Percentiles rank a stretch among this genome's conserved stretches.
Conservation (phyloP, 1,284 basidiomycete species). For the Leccinum fallax region DNA sequence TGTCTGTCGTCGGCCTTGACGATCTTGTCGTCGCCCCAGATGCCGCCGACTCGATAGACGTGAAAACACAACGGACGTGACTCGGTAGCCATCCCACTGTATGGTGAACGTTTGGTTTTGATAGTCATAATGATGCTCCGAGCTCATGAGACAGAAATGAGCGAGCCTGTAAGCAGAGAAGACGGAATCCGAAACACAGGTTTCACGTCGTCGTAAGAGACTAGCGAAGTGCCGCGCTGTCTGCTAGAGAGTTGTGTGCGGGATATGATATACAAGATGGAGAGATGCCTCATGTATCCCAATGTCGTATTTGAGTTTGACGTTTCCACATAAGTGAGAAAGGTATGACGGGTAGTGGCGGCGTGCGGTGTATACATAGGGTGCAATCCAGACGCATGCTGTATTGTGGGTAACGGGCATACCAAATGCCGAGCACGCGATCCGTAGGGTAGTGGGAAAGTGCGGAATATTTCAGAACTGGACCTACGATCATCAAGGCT, state of each 20-base stretch:
- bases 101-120: background rate
- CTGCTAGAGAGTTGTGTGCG: background rate
- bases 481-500: background rate
- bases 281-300: background rate
- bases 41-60: slow-evolving; percentile 31
- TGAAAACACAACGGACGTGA: slow-evolving; percentile 24
- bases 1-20: slow-evolving; percentile 28
- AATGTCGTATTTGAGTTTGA: background rate
- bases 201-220: slow-evolving; percentile 11
- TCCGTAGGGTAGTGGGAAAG: slow-evolving; percentile 1
- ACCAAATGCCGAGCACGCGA: background rate
- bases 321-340: background rate
- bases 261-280: background rate
- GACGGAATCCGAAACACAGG: slow-evolving; percentile 1
- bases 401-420: background rate
- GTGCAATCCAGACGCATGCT: slow-evolving; percentile 1
- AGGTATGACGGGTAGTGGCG: background rate
- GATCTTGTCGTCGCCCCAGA: slow-evolving; percentile 35
- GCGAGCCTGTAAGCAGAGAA: background rate
- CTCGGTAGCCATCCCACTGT: background rate
- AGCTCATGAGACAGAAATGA: background rate
- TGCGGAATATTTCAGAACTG: background rate
- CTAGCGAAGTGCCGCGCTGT: background rate
- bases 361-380: background rate
- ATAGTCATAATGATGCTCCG: background rate